Conservation (phyloP, 768 basidiomycete species). For the Rhizopogon rudus region DNA sequence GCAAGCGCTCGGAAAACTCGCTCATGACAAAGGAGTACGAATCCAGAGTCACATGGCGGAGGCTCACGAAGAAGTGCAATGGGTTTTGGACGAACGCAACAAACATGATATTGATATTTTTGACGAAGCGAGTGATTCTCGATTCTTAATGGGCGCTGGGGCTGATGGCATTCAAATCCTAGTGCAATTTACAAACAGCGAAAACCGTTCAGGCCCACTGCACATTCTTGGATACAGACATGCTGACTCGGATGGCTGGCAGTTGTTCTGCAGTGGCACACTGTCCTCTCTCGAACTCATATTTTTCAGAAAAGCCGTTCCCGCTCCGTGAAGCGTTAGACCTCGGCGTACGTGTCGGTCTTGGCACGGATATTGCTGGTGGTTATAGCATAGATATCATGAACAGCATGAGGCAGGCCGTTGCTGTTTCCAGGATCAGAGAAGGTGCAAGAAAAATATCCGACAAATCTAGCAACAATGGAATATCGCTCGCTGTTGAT, state of each 20-base stretch:
- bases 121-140: constrained; percentile 41
- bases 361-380: constrained; percentile 84
- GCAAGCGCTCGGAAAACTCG: constrained; percentile 52
- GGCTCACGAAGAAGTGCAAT: constrained; percentile 68
- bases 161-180: constrained; percentile 1
- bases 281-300: constrained; percentile 86
- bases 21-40: constrained; percentile 38
- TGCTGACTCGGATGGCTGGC: constrained; percentile 45
- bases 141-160: not conserved
- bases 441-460: constrained; percentile 43
- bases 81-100: constrained; percentile 57
- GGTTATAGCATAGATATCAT: constrained; percentile 81
- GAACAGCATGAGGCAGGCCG: constrained; percentile 75
- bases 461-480: not conserved
- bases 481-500: constrained; percentile 45
- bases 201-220: constrained; percentile 85
- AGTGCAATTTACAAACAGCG: constrained; percentile 58
- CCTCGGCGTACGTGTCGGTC: constrained; percentile 61
- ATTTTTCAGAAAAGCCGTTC: constrained; percentile 75
- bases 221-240: constrained; percentile 60
- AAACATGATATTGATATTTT: constrained; percentile 75
- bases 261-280: constrained; percentile 68
- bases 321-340: constrained; percentile 67
- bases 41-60: constrained; percentile 86
- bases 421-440: constrained; percentile 63